Percentiles rank a stretch among this genome's conserved stretches.
phyloP scores from a whole-genome alignment of 768 basidiomycete species.

The Boletus tomentosulus region DNA sequence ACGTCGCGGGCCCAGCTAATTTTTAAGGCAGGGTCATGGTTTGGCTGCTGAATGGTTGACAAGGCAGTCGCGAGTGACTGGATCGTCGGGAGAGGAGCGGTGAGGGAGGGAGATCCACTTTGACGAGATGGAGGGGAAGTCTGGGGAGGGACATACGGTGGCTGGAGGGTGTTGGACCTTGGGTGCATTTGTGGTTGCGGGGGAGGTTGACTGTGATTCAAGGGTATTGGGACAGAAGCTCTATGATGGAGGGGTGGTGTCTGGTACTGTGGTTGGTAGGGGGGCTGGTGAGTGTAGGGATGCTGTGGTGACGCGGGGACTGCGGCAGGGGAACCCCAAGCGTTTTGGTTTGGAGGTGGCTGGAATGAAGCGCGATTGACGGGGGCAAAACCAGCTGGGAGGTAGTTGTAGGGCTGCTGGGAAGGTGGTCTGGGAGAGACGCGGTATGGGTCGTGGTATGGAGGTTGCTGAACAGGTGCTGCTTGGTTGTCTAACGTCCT shows the following conservation, averaged over 20 bases:
- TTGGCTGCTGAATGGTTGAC: constrained; percentile 48
- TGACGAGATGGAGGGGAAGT: constrained; percentile 23
- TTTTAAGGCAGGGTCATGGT: constrained; percentile 55
- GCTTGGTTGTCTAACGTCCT: constrained; percentile 52
- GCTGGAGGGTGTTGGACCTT: constrained; percentile 14
- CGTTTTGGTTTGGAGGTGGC: constrained; percentile 18
- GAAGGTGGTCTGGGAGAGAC: constrained; percentile 23
- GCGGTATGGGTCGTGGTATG: constrained; percentile 20
- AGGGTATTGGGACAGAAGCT: constrained; percentile 19
- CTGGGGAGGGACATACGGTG: constrained; percentile 16
- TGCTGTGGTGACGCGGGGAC: constrained; percentile 18
- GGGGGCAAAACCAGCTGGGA: constrained; percentile 15
- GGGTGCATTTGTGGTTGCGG: constrained; percentile 21
- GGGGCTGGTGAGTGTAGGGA: constrained; percentile 11
- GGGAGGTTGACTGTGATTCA: constrained; percentile 24
- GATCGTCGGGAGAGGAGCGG: constrained; percentile 65
- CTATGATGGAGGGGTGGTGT: constrained; percentile 20
- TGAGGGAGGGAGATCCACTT: constrained; percentile 45
- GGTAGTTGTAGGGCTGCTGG: constrained; percentile 16
- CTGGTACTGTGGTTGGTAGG: constrained; percentile 20
- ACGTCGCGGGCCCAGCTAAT: constrained; percentile 83
- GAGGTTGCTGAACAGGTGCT: constrained; percentile 22
- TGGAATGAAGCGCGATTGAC: constrained; percentile 18
- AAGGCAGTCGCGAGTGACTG: constrained; percentile 52
- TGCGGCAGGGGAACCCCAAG: constrained; percentile 18